Base-by-base conservation (phyloP, 371 early-diverging fungal species). In the Basidiobolus meristosporus region DNA sequence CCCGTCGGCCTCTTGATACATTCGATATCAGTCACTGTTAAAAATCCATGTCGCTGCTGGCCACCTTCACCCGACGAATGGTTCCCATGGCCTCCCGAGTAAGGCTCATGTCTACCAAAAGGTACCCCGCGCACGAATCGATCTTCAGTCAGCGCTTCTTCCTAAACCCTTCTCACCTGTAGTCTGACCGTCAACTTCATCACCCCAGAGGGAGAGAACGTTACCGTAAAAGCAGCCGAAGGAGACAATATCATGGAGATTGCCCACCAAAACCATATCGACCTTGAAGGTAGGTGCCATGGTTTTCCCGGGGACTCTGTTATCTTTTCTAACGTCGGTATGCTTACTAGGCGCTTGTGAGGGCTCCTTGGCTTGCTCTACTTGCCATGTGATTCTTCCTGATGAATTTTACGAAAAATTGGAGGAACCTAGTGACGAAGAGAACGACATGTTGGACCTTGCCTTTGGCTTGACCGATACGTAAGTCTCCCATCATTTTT, bases 381-480 rank as follows among this genome's bases (percentile, higher is more conserved):
- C 92, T 1, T 93, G 99, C 60, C 99, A 99, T 56, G 87, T 99
- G 38, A 81, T 98, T 39, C 59, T 90, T 41, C 90, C 90, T 2
- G 79, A 73, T 14, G 63, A 77, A 23, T 67, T 82, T 44, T 99
- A 77, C 59, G 74, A 89, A 36, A 76, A 70, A 48, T 63, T 97
- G 44, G 80, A 77, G 39, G 92, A 91, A 48, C 93, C 98, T 4
- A 70, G 83, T 1, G 98, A 98, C 49, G 96, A 97, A 57, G 99
- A 99, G 49, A 91, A 96, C 52, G 99, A 99, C 62, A 90, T 99
- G 87, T 60, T 99, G 39, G 99, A 99, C 62, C 57, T 93, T 52
- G 98, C 98, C 6, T 98, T 91, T 70, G 96, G 90, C 7, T 66
- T 93, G 44, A 90, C 91, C 18, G 89, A 90, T 40, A 99, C 96